phyloP scores from a whole-genome alignment of 257 asterid species.

The Nicotiana obtusifolia region DNA sequence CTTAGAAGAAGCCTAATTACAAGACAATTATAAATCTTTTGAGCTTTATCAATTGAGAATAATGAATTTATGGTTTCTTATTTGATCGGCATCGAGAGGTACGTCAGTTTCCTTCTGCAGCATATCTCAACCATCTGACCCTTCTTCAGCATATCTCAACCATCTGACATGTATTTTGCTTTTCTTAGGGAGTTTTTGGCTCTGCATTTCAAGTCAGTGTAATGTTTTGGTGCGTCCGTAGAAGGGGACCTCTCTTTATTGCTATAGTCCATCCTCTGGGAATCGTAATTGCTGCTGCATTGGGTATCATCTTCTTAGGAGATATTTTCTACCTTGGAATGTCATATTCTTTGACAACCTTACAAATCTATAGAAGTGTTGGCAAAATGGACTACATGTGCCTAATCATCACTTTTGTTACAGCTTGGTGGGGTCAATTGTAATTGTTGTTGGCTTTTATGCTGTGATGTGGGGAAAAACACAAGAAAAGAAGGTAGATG shows the following conservation, averaged over 20 bases:
- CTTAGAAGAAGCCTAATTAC: background rate
- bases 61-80: background rate
- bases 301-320: conserved; percentile 55
- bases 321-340: conserved; percentile 69
- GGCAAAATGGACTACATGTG: background rate
- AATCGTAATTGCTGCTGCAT: conserved; percentile 54
- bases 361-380: background rate
- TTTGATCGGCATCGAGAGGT: background rate
- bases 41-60: background rate
- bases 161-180: background rate
- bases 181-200: conserved; percentile 62
- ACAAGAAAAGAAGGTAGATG: conserved; percentile 36
- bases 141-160: background rate
- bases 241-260: conserved; percentile 81
- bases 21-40: background rate
- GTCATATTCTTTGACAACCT: background rate
- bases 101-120: background rate
- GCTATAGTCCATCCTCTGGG: conserved; percentile 79
- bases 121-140: background rate
- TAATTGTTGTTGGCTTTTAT: conserved; percentile 79
- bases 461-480: conserved; percentile 95
- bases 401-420: conserved; percentile 7
- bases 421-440: conserved; percentile 69
- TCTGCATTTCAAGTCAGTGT: conserved; percentile 86
- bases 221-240: conserved; percentile 61